A percentile compares a stretch with the other conserved stretches of the same genome.
Evolutionary conservation across 2,329 filamentous ascomycete genomes (phyloP).

Genomic region (Pseudocercospora macadamiae): DNA sequence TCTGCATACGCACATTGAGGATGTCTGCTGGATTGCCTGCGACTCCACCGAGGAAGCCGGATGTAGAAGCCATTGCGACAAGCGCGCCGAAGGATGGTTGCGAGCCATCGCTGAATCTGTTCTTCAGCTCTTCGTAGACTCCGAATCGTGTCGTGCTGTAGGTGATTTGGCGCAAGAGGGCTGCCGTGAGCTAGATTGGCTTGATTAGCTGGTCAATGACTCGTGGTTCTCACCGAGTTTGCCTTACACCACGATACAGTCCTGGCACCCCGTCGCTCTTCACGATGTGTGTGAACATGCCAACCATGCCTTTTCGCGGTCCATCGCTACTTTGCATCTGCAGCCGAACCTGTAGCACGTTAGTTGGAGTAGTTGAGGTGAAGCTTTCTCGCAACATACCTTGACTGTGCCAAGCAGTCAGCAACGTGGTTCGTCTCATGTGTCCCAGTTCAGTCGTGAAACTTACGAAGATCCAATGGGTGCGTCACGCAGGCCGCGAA

Average conservation of each 20-base stretch:
- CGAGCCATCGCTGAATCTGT: constrained; percentile 58
- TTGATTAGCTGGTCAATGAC: constrained; percentile 5
- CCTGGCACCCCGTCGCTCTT: constrained; percentile 75
- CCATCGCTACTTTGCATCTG: constrained; percentile 79
- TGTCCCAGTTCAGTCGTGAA: background rate
- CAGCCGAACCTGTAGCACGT: constrained; percentile 69
- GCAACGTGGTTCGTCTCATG: constrained; percentile 20
- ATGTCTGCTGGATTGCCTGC: constrained; percentile 95
- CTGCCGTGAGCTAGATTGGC: constrained; percentile 71
- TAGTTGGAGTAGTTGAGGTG: constrained; percentile 7
- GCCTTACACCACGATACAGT: constrained; percentile 75
- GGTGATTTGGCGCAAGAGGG: constrained; percentile 85
- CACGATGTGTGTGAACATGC: constrained; percentile 82
- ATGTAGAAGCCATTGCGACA: constrained; percentile 77
- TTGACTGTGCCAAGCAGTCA: constrained; percentile 46
- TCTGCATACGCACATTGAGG: constrained; percentile 97
- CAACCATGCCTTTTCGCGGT: constrained; percentile 74
- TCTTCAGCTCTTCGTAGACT: constrained; percentile 92
- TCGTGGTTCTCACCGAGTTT: background rate
- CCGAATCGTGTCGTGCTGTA: constrained; percentile 97
- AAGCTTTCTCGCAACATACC: constrained; percentile 37
- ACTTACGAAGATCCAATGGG: constrained; percentile 85
- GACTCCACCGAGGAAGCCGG: constrained; percentile 85
- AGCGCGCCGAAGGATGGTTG: constrained; percentile 70
- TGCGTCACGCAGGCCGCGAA: constrained; percentile 91